Evolutionary conservation across 1,284 basidiomycete species (phyloP).

Genomic region (Apiotrichum laibachii): DNA sequence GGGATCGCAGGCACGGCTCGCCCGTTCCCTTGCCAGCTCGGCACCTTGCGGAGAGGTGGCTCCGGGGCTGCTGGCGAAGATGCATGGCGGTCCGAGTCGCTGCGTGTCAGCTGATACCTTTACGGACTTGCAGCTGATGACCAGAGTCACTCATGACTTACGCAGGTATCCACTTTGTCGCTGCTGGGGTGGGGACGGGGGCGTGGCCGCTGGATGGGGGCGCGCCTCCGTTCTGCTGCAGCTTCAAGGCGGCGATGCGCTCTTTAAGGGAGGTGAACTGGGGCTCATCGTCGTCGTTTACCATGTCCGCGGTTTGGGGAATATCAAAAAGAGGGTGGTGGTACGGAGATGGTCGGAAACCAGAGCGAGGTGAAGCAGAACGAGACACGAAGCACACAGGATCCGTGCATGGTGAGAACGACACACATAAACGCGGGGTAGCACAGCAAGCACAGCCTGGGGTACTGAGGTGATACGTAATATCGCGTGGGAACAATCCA

Average conservation of each 20-base stretch:
- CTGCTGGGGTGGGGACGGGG: neutral
- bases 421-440: too few relatives aligned
- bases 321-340: neutral
- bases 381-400: too few relatives aligned
- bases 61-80: too few relatives aligned
- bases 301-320: neutral
- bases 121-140: too few relatives aligned
- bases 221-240: neutral
- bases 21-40: neutral
- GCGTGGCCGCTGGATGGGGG: neutral
- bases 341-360: neutral
- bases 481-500: too few relatives aligned
- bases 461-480: too few relatives aligned
- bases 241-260: slow-evolving; percentile 20
- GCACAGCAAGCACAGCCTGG: too few relatives aligned
- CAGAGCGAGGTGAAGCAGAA: too few relatives aligned
- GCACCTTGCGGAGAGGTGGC: too few relatives aligned
- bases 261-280: slow-evolving; percentile 20
- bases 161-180: neutral
- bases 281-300: slow-evolving; percentile 5
- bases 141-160: neutral
- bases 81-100: too few relatives aligned
- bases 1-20: neutral
- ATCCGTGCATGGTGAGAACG: too few relatives aligned
- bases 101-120: too few relatives aligned